Evolutionary conservation across 306 rosid species (phyloP).

Genomic region (Trifolium subterraneum): DNA sequence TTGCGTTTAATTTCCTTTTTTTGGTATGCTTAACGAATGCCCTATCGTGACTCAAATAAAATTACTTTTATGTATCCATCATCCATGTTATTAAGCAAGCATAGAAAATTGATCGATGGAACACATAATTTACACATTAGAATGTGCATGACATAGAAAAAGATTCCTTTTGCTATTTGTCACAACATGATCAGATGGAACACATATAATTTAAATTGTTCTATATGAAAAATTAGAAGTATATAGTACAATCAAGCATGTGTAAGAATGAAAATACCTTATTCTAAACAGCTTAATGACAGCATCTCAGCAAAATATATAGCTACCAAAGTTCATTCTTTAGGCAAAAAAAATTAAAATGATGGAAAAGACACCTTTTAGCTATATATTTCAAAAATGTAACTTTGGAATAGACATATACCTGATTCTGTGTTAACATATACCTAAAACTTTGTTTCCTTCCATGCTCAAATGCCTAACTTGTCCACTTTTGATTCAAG

Average conservation of each 20-base stretch:
- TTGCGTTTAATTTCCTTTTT: too few species aligned
- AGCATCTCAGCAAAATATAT: neutral
- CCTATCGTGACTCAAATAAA: too few species aligned
- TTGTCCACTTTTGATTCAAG: slow-evolving; percentile 51
- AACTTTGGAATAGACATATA: slow-evolving; percentile 61
- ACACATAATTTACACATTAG: neutral
- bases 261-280: slow-evolving; percentile 21
- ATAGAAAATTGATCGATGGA: neutral
- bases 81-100: neutral
- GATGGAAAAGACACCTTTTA: slow-evolving; percentile 22
- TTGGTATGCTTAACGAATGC: too few species aligned
- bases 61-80: neutral
- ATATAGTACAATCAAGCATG: slow-evolving; percentile 22
- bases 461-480: slow-evolving; percentile 70
- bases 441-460: slow-evolving; percentile 76
- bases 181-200: neutral
- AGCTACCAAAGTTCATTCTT: slow-evolving; percentile 14
- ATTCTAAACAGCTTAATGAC: neutral
- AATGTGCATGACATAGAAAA: neutral
- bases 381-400: slow-evolving; percentile 24
- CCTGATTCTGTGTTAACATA: slow-evolving; percentile 60
- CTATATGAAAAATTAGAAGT: slow-evolving; percentile 5
- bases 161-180: neutral
- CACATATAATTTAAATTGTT: neutral
- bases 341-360: slow-evolving; percentile 1